phyloP scores from a whole-genome alignment of 129 eudicot species.

The Arctium minus region DNA sequence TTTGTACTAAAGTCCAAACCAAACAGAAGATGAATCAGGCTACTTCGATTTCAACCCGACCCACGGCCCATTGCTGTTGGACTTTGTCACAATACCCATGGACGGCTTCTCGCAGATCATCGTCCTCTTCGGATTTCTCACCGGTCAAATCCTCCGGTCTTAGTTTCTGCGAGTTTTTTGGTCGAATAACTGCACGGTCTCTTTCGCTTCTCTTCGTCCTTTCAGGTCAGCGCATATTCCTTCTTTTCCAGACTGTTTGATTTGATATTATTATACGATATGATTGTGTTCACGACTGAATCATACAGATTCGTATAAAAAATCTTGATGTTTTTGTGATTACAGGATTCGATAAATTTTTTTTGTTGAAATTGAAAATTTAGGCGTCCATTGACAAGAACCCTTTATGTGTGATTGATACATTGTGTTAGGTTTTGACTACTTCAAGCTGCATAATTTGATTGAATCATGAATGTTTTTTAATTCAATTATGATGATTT shows the following conservation, averaged over 20 bases:
- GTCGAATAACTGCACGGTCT: constrained; percentile 8
- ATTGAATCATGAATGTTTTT: not conserved
- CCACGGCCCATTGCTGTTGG: constrained; percentile 19
- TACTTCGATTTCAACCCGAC: constrained; percentile 5
- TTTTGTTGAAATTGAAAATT: not conserved
- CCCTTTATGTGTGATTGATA: constrained; percentile 1
- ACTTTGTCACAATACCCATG: constrained; percentile 5
- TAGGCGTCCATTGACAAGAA: not conserved
- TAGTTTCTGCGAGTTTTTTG: constrained; percentile 17
- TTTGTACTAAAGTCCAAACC: too few relatives aligned
- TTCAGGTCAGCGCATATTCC: constrained; percentile 30
- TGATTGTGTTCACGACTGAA: constrained; percentile 8
- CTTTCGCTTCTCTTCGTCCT: not conserved
- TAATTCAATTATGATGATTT: not conserved
- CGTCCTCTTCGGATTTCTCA: constrained; percentile 25
- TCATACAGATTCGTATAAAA: constrained; percentile 9
- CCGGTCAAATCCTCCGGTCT: constrained; percentile 31
- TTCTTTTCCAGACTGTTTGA: not conserved
- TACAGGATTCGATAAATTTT: constrained; percentile 2
- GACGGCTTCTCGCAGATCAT: constrained; percentile 16
- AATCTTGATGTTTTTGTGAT: not conserved
- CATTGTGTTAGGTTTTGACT: constrained; percentile 10
- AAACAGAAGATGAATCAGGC: too few relatives aligned
- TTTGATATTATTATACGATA: not conserved
- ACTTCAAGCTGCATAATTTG: constrained; percentile 1